Evolutionary conservation across 1,139 yeast species (phyloP).

Genomic region (Meyerozyma athensensis): DNA sequence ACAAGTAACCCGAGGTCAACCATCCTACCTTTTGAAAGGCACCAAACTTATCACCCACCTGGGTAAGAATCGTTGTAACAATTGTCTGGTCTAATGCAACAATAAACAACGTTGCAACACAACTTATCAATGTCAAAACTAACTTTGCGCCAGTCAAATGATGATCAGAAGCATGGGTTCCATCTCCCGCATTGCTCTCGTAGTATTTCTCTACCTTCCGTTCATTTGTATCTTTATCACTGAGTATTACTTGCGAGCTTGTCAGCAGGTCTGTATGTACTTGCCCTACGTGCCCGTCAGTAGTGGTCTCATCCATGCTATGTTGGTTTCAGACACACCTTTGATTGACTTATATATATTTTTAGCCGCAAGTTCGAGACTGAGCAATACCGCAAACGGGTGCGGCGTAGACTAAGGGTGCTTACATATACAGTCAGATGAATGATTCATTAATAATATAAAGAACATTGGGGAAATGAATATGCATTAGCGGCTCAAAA

Average conservation of each 20-base stretch:
- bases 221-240: neutral
- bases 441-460: too few relatives aligned
- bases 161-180: conserved; percentile 47
- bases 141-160: conserved; percentile 41
- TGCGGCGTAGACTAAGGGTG: too few relatives aligned
- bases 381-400: too few relatives aligned
- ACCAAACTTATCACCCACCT: conserved; percentile 50
- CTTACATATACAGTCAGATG: too few relatives aligned
- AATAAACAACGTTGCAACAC: conserved; percentile 49
- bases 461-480: neutral
- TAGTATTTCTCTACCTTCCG: conserved; percentile 16
- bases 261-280: too few relatives aligned
- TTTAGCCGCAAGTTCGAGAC: too few relatives aligned
- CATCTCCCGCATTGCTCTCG: conserved; percentile 56
- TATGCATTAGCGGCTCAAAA: conserved; percentile 32
- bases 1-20: conserved; percentile 55
- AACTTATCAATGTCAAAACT: conserved; percentile 37
- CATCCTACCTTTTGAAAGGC: conserved; percentile 56
- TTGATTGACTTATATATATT: too few relatives aligned
- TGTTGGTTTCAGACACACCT: too few relatives aligned
- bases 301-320: too few relatives aligned
- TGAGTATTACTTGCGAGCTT: neutral
- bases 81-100: conserved; percentile 69
- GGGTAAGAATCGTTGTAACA: conserved; percentile 52
- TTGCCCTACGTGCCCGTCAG: too few relatives aligned